Conservation (phyloP, 768 basidiomycete species). For the Rhodosporidiobolus odoratus region DNA sequence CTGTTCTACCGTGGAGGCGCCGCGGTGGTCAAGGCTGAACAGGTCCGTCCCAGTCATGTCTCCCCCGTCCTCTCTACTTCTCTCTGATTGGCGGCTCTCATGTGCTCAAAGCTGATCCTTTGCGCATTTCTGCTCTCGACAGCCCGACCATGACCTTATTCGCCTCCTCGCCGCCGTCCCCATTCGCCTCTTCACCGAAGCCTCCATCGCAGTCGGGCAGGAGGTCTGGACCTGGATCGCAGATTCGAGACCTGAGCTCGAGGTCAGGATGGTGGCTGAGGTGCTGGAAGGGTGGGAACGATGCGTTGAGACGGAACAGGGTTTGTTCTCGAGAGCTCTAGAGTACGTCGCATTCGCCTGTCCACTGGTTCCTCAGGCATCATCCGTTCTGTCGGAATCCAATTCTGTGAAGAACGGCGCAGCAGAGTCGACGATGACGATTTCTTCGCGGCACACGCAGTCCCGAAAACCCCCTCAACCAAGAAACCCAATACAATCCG, state of each 20-base stretch:
- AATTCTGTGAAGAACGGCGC: background rate
- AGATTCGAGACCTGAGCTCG: constrained; percentile 71
- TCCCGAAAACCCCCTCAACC: constrained; percentile 78
- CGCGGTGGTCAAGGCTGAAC: constrained; percentile 63
- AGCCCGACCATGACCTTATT: constrained; percentile 81
- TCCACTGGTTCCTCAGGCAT: background rate
- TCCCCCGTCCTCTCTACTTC: background rate
- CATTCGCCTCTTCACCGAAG: constrained; percentile 79
- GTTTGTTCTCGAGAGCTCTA: constrained; percentile 72
- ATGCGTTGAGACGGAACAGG: constrained; percentile 68
- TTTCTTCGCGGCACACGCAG: constrained; percentile 50
- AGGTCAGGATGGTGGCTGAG: constrained; percentile 78
- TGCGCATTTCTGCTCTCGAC: background rate
- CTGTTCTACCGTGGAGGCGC: constrained; percentile 82
- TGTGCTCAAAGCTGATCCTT: background rate
- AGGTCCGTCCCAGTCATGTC: constrained; percentile 55
- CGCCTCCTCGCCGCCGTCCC: constrained; percentile 82
- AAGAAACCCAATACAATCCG: constrained; percentile 79
- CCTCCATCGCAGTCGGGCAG: constrained; percentile 76
- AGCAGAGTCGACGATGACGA: background rate
- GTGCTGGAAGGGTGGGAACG: constrained; percentile 80
- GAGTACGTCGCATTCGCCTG: constrained; percentile 63
- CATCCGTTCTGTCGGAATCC: background rate
- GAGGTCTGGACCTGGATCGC: constrained; percentile 97
- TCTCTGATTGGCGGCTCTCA: background rate